Evolutionary conservation across 495 filamentous ascomycete species (phyloP), one percentile per base, ranked within the genome.

Genomic region (Thermochaetoides thermophila): DNA sequence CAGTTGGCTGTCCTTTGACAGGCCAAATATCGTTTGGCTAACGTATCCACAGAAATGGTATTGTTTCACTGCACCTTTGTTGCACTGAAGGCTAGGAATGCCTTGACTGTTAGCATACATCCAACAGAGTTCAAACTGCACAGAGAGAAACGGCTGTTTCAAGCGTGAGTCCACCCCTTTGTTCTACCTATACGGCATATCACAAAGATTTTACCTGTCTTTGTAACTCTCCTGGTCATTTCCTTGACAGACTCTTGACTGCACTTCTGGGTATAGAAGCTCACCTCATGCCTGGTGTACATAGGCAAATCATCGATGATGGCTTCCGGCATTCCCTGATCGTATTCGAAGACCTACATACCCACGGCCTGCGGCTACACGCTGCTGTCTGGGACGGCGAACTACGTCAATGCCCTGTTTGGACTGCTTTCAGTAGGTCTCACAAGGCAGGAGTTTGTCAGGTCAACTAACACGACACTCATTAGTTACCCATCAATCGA

Each of bases 1-100:
- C n/a, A n/a, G n/a, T n/a, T n/a, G n/a, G n/a, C n/a, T 3, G 25
- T 12, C 19, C 12, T 26, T 9, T 17, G 22, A 11, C 18, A 6
- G 12, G 4, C 4, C 0, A 3, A 3, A 10, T 16, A 4, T 23
- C 12, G 12, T 17, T 4, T 3, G 12, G 18, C 30, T 34, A 19
- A 39, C 49, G 45, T 26, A 56, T 32, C 11, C 1, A 16, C 24
- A 67, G 63, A 69, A 38, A 73, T 92, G 73, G 79, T 84, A 9
- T 57, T 82, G 1, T 89, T 92, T 50, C 81, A 78, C 51, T 77
- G 71, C 53, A 72, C 76, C 0, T 81, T 87, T 44, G 55, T 81
- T 17, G 74, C 78, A 0, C 64, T 92, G 36, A 83, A 83, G 46
- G 66, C 71, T 10, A 71, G 81, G 30, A 81, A 83, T 43, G 49